Percentiles rank a stretch among this genome's conserved stretches.
These are phyloP conservation scores for Samsoniella hepiali DNA, from an alignment of 2,329 filamentous ascomycete genomes.

Conservation along the genomic window DNA sequence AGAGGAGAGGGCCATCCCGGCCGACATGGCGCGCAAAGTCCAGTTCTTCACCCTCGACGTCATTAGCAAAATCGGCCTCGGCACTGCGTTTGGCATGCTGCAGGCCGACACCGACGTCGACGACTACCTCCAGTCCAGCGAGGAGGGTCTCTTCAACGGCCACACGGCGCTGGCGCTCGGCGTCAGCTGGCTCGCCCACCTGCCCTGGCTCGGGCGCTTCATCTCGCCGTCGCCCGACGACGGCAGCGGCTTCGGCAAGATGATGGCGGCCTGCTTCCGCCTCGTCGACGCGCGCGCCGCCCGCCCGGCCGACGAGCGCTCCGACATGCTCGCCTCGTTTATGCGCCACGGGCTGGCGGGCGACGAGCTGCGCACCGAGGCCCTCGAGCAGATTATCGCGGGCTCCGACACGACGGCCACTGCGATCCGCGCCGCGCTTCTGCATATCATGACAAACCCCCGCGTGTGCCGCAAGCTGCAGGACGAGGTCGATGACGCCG, in stretches of 20 bases:
- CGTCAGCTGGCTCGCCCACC: conserved; percentile 29
- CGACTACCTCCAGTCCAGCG: conserved; percentile 35
- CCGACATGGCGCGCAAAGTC: conserved; percentile 46
- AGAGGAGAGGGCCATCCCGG: conserved; percentile 26
- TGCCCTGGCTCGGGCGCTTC: conserved; percentile 28
- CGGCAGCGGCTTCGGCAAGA: conserved; percentile 33
- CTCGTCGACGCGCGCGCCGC: conserved; percentile 28
- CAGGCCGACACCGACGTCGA: conserved; percentile 43
- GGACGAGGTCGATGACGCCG: conserved; percentile 39
- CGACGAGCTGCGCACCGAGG: conserved; percentile 30
- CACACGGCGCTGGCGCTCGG: conserved; percentile 29
- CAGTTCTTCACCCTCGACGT: conserved; percentile 54
- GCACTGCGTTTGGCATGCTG: conserved; percentile 48
- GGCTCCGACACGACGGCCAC: conserved; percentile 58
- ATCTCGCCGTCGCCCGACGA: conserved; percentile 30
- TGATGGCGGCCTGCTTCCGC: conserved; percentile 32
- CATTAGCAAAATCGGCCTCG: conserved; percentile 49
- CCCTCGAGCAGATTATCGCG: conserved; percentile 36
- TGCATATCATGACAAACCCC: conserved; percentile 51
- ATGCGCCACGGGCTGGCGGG: conserved; percentile 29
- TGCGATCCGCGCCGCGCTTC: conserved; percentile 49
- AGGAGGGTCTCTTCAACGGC: conserved; percentile 31
- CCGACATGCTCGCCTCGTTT: conserved; percentile 35
- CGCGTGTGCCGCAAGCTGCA: conserved; percentile 45
- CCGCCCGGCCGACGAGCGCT: conserved; percentile 20